Percentiles rank a stretch among this genome's conserved stretches.
Evolutionary conservation across 2,329 filamentous ascomycete species (phyloP).

Genomic region (Leptographium flavum): DNA sequence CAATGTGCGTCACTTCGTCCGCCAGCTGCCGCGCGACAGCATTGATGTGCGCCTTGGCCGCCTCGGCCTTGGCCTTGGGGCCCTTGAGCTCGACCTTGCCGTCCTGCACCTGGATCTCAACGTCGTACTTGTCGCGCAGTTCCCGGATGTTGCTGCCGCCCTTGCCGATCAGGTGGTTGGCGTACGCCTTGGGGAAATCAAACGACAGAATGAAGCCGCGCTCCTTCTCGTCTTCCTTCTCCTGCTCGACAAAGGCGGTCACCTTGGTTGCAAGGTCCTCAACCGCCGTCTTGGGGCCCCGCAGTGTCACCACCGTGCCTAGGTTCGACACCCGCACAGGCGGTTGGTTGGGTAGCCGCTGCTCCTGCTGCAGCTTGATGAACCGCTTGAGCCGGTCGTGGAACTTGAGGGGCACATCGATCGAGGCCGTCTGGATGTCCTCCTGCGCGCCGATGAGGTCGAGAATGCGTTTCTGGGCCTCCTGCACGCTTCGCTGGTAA

Average conservation of each 20-base stretch:
- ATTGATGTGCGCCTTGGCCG: conserved; percentile 69
- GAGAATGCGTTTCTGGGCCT: conserved; percentile 42
- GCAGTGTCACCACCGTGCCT: conserved; percentile 53
- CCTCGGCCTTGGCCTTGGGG: conserved; percentile 85
- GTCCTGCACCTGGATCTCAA: conserved; percentile 77
- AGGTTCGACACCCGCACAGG: conserved; percentile 44
- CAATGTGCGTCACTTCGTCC: conserved; percentile 72
- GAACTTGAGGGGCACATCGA: conserved; percentile 48
- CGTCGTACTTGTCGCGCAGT: conserved; percentile 51
- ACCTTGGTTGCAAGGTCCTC: conserved; percentile 61
- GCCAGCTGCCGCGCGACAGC: conserved; percentile 69
- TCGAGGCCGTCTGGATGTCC: conserved; percentile 29
- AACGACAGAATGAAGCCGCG: conserved; percentile 76
- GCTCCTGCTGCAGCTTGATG: conserved; percentile 50
- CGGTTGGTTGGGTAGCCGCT: conserved; percentile 40
- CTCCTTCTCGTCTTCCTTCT: conserved; percentile 87
- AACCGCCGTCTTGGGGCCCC: conserved; percentile 62
- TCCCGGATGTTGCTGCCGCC: conserved; percentile 52
- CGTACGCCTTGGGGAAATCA: conserved; percentile 88
- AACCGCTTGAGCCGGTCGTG: conserved; percentile 49
- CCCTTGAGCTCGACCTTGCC: conserved; percentile 94
- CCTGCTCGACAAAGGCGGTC: conserved; percentile 65
- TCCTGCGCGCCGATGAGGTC: conserved; percentile 46
- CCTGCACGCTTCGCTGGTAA: conserved; percentile 40
- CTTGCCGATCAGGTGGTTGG: conserved; percentile 68